phyloP scores from a whole-genome alignment of 2,329 filamentous ascomycete species.

The Penicillium janthinellum region DNA sequence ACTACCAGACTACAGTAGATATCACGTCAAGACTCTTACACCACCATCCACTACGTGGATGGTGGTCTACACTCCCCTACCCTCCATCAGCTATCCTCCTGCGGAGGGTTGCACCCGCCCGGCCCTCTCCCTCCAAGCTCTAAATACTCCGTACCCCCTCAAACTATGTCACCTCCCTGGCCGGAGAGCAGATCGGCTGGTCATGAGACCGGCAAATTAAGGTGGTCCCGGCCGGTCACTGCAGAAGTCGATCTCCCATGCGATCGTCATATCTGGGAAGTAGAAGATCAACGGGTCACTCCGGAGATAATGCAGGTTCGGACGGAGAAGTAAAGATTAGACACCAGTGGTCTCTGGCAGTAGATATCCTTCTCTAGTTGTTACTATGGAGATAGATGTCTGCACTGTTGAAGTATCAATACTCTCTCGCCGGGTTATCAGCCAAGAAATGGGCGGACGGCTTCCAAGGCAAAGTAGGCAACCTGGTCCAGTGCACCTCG shows the following conservation, averaged over 20 bases:
- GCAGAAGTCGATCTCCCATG: conserved; percentile 22
- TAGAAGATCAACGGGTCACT: conserved; percentile 2
- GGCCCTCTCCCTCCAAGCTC: not conserved
- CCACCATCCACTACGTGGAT: not conserved
- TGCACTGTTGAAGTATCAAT: not conserved
- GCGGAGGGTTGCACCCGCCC: conserved; percentile 17
- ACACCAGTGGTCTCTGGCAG: not conserved
- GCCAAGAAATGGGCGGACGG: not conserved
- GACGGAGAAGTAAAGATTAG: not conserved
- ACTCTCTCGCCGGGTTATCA: not conserved
- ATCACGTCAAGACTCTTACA: not conserved
- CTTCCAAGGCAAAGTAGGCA: conserved; percentile 1
- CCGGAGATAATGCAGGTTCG: not conserved
- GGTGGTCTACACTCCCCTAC: not conserved
- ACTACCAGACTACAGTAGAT: not conserved
- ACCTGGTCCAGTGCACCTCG: not conserved
- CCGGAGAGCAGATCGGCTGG: conserved; percentile 11
- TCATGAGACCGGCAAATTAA: conserved; percentile 21
- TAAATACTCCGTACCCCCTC: not conserved
- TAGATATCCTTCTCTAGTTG: no score
- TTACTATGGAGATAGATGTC: not conserved
- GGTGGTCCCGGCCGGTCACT: conserved; percentile 9
- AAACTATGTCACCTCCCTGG: not conserved
- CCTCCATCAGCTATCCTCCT: not conserved
- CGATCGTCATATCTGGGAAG: not conserved